These are phyloP conservation scores for Annulohypoxylon moriforme DNA, from an alignment of 495 filamentous ascomycete species.

Conservation along the genomic window DNA sequence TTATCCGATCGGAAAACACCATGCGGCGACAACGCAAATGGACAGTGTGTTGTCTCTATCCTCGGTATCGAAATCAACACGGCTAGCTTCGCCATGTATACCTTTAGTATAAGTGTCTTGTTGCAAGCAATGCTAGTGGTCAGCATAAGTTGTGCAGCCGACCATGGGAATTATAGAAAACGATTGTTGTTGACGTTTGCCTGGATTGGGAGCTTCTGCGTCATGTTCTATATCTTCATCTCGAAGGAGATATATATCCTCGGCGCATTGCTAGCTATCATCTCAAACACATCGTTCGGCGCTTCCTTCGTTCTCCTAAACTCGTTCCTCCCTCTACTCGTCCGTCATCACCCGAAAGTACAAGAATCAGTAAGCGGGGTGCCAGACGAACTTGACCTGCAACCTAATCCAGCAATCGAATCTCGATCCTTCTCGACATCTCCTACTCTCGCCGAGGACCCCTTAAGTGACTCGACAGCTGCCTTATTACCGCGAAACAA, in stretches of 20 bases:
- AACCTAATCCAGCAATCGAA: slow-evolving; percentile 32
- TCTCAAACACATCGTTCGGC: slow-evolving; percentile 91
- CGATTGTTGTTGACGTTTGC: slow-evolving; percentile 84
- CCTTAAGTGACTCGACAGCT: slow-evolving; percentile 57
- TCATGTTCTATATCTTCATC: slow-evolving; percentile 90
- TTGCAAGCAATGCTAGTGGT: slow-evolving; percentile 91
- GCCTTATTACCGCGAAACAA: slow-evolving; percentile 53
- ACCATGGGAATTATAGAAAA: slow-evolving; percentile 95
- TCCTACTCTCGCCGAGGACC: slow-evolving; percentile 39
- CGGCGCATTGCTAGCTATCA: slow-evolving; percentile 82
- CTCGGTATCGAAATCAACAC: slow-evolving; percentile 91
- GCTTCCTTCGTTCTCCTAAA: slow-evolving; percentile 88
- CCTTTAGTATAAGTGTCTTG: slow-evolving; percentile 90
- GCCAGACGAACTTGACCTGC: slow-evolving; percentile 48
- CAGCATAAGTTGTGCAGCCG: slow-evolving; percentile 94
- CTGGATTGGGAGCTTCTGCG: slow-evolving; percentile 79
- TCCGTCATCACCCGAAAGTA: slow-evolving; percentile 76
- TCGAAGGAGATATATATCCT: slow-evolving; percentile 78
- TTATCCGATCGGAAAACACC: slow-evolving; percentile 77
- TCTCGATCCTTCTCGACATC: slow-evolving; percentile 43
- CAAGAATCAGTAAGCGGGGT: slow-evolving; percentile 46
- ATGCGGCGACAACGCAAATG: slow-evolving; percentile 67
- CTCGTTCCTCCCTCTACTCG: slow-evolving; percentile 83
- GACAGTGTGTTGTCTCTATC: slow-evolving; percentile 85
- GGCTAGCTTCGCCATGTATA: slow-evolving; percentile 98